Base-by-base conservation (phyloP, 1,284 basidiomycete species). In the Ustilago lituana region DNA sequence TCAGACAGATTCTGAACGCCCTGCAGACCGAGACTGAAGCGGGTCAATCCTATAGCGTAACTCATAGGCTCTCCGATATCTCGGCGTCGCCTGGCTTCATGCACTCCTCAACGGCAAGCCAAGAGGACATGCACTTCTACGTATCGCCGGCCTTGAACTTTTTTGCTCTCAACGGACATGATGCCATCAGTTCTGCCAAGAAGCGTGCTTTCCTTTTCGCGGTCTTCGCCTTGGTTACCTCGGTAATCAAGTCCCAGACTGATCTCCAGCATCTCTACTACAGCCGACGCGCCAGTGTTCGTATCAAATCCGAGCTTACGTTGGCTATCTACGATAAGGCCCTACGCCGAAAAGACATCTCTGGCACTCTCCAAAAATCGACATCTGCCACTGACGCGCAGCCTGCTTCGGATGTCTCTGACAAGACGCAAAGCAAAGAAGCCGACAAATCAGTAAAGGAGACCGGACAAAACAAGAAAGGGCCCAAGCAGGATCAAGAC, bases 321-420 rank as follows among this genome's bases (percentile, higher is more conserved):
- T 87, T 90, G 0, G 85, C 90, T 0, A 90, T 96, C 51, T 97
- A 94, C 77, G 90, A 93, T 81, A 96, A 96, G 82, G 89, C 93
- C 0, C 84, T 96, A 36, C 90, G 90, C 79, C 85, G 92, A 23
- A 90, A 89, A 78, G 93, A 96, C 81, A 89, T 89, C 56, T 90
- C 90, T 0, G 93, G 92, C 0, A 36, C 51, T 1, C 85, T 92
- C 23, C 84, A 91, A 2, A 85, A 83, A 73, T 84, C 86, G 24
- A 86, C 83, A 2, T 84, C 87, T 84, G 84, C 85, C 26, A 38
- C 41, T 17, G 29, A 32, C 4, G 22, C 37, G 9, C 23, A 91
- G 1, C 85, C 83, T 72, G 84, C 86, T 27, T 85, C 84, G 2
- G 84, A 87, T 10, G 27, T 49, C 2, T 4, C 33, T 12, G 58